These are phyloP conservation scores for Multifurca ochricompacta DNA, from an alignment of 768 basidiomycete genomes.

Conservation along the genomic window DNA sequence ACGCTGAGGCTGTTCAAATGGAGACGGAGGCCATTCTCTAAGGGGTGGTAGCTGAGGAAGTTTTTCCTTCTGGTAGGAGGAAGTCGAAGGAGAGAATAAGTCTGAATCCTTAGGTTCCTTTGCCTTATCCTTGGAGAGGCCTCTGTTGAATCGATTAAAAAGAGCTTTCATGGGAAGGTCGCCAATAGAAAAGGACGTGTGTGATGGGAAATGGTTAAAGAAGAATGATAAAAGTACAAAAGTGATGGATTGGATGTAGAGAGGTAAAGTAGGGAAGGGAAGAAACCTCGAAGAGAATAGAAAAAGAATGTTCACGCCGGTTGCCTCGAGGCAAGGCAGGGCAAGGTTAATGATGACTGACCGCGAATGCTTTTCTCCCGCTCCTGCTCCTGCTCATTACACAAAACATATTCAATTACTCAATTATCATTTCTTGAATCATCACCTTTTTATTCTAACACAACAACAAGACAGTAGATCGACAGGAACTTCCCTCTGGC, in stretches of 20 bases:
- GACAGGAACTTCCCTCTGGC: constrained; percentile 82
- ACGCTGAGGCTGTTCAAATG: constrained; percentile 23
- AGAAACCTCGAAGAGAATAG: constrained; percentile 6
- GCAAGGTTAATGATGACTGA: too few relatives aligned
- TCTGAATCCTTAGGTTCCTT: constrained; percentile 35
- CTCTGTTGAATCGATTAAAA: constrained; percentile 65
- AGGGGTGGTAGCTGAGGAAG: constrained; percentile 52
- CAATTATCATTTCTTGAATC: constrained; percentile 33
- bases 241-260: not conserved
- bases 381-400: constrained; percentile 43
- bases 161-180: constrained; percentile 76
- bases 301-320: constrained; percentile 4
- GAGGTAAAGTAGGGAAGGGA: constrained; percentile 19
- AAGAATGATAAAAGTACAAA: constrained; percentile 22
- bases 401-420: constrained; percentile 57
- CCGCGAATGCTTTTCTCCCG: not conserved
- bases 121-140: constrained; percentile 56
- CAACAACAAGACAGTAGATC: constrained; percentile 55
- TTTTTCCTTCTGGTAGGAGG: constrained; percentile 44
- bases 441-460: constrained; percentile 37
- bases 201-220: constrained; percentile 17
- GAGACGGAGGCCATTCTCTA: constrained; percentile 55
- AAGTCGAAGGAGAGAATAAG: constrained; percentile 18
- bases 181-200: constrained; percentile 5
- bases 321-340: constrained; percentile 16